Evolutionary conservation across 768 basidiomycete species (phyloP).

Genomic region (Leucosporidium creatinivorum): DNA sequence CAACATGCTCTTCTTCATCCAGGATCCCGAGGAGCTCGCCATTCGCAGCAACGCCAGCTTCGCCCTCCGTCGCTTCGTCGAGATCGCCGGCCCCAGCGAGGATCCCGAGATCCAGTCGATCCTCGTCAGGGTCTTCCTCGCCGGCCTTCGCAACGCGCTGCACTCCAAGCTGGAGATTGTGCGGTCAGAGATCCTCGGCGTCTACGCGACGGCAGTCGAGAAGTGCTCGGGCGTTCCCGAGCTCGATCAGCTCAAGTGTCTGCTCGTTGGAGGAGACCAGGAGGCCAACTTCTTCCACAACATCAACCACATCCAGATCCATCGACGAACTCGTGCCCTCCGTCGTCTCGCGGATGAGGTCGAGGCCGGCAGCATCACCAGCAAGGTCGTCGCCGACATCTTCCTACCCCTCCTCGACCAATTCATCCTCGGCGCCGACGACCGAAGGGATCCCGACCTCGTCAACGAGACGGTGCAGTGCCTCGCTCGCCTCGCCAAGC

Average conservation of each 20-base stretch:
- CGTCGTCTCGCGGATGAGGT: slow-evolving; percentile 34
- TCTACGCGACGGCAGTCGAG: slow-evolving; percentile 66
- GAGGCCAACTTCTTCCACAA: slow-evolving; percentile 98
- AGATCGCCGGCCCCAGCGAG: slow-evolving; percentile 40
- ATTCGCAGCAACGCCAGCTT: slow-evolving; percentile 73
- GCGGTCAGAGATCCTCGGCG: slow-evolving; percentile 71
- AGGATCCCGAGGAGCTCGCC: slow-evolving; percentile 80
- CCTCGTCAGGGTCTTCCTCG: slow-evolving; percentile 57
- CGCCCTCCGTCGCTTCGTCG: slow-evolving; percentile 69
- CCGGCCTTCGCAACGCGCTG: slow-evolving; percentile 71
- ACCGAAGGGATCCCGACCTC: slow-evolving; percentile 65
- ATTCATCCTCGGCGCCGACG: slow-evolving; percentile 56
- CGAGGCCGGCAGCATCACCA: slow-evolving; percentile 55
- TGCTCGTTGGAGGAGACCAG: slow-evolving; percentile 79
- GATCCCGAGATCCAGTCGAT: slow-evolving; percentile 46
- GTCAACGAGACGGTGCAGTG: slow-evolving; percentile 80
- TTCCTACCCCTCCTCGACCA: slow-evolving; percentile 82
- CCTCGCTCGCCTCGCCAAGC: slow-evolving; percentile 67
- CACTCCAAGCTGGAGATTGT: slow-evolving; percentile 76
- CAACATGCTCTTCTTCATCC: slow-evolving; percentile 76
- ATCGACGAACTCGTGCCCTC: slow-evolving; percentile 41
- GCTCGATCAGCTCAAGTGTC: slow-evolving; percentile 68
- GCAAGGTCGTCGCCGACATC: slow-evolving; percentile 65
- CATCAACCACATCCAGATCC: slow-evolving; percentile 78
- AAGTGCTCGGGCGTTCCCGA: slow-evolving; percentile 55